Evolutionary conservation across 139 green algal species (phyloP).

Genomic region (Coelastrella sp.): DNA sequence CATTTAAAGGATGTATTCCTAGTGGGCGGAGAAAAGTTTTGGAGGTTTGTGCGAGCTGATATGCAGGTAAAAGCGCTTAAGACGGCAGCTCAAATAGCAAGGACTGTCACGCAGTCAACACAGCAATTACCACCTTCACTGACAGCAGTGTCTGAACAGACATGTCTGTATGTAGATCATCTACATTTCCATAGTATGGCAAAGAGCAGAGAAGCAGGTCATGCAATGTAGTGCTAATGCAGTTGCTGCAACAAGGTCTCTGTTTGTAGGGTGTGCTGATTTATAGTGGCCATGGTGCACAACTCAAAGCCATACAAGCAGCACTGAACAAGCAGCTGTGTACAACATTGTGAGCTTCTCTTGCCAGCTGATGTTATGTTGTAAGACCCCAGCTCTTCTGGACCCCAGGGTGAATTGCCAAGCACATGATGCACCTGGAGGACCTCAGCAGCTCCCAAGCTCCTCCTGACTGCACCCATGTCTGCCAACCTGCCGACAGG

Average conservation of each 20-base stretch:
- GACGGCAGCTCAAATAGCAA: background rate
- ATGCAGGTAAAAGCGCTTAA: constrained; percentile 39
- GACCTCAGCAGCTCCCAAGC: no score
- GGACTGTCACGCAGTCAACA: background rate
- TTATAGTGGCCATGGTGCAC: no score
- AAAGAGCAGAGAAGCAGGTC: no score
- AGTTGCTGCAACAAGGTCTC: no score
- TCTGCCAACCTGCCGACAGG: constrained; percentile 29
- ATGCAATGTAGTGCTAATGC: no score
- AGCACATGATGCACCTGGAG: no score
- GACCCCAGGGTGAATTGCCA: background rate
- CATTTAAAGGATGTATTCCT: constrained; percentile 54
- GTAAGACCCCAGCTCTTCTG: background rate
- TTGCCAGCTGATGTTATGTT: no score
- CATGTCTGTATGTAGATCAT: background rate
- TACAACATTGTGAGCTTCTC: no score
- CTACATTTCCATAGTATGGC: no score
- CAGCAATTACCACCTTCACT: background rate
- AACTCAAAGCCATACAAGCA: no score
- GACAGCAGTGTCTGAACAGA: background rate
- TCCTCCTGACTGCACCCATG: background rate
- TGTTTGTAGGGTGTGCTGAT: no score
- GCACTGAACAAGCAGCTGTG: no score
- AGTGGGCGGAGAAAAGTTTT: constrained; percentile 60
- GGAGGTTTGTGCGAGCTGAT: constrained; percentile 50